A percentile compares a stretch with the other conserved stretches of the same genome.
These are phyloP conservation scores for Quercus ilex DNA, from an alignment of 306 rosid species.

Conservation along the genomic window DNA sequence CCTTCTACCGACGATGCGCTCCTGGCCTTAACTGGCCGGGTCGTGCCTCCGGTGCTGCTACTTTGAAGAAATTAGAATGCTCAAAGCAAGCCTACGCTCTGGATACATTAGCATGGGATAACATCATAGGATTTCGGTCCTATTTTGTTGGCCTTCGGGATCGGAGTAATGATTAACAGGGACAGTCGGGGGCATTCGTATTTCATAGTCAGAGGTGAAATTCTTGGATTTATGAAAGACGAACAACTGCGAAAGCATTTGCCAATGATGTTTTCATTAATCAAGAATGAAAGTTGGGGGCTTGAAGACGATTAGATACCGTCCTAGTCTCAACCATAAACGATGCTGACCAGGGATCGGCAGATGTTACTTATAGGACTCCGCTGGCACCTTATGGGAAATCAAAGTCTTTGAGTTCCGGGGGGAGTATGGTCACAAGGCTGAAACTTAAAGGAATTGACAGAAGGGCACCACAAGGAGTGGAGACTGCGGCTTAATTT, in stretches of 20 bases:
- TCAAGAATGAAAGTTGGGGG: not conserved
- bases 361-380: too few relatives aligned
- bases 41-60: too few relatives aligned
- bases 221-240: not conserved
- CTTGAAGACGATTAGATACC: slow-evolving; percentile 2
- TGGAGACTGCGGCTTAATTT: not conserved
- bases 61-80: slow-evolving; percentile 20
- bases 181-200: too few relatives aligned
- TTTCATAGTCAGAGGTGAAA: not conserved
- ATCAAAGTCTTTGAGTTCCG: too few relatives aligned
- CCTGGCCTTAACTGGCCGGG: too few relatives aligned
- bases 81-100: slow-evolving; percentile 8
- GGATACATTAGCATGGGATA: too few relatives aligned
- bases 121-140: too few relatives aligned
- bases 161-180: too few relatives aligned
- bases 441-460: not conserved
- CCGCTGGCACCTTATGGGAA: too few relatives aligned
- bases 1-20: too few relatives aligned
- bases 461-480: not conserved
- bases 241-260: not conserved
- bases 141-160: too few relatives aligned
- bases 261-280: not conserved
- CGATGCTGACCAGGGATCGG: not conserved
- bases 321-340: not conserved
- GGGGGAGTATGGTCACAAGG: not conserved